Conservation (phyloP, 2,329 filamentous ascomycete genomes). For the Sphaerulina populicola region DNA sequence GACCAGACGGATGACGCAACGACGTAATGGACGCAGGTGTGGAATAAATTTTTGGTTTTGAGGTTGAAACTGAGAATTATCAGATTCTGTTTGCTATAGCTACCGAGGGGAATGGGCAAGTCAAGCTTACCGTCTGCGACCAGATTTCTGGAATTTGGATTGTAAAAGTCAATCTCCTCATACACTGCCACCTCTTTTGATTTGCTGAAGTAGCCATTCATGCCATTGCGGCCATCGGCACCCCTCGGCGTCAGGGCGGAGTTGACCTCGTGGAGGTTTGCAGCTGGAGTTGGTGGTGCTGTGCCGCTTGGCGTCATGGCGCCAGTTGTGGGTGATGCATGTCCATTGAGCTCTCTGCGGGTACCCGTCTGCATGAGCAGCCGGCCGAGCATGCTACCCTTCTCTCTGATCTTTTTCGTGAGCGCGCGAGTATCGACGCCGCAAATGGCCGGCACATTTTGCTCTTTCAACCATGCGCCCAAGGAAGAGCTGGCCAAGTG, state of each 20-base stretch:
- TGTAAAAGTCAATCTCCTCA: slow-evolving; percentile 75
- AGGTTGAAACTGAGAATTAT: slow-evolving; percentile 67
- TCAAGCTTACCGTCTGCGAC: slow-evolving; percentile 75
- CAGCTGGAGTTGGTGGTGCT: slow-evolving; percentile 37
- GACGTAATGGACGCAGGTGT: slow-evolving; percentile 57
- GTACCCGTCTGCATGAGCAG: slow-evolving; percentile 63
- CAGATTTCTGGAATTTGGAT: slow-evolving; percentile 88
- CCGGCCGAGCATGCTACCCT: slow-evolving; percentile 93
- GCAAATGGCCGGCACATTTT: slow-evolving; percentile 87
- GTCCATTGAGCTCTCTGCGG: slow-evolving; percentile 33
- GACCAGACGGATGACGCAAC: slow-evolving; percentile 80
- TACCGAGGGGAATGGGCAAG: slow-evolving; percentile 21
- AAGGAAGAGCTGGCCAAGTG: slow-evolving; percentile 84
- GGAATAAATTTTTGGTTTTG: slow-evolving; percentile 74
- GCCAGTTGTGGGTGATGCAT: slow-evolving; percentile 20
- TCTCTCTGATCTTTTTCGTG: slow-evolving; percentile 86
- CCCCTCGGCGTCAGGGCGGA: slow-evolving; percentile 21
- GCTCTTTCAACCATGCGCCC: slow-evolving; percentile 91
- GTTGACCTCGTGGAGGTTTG: slow-evolving; percentile 26
- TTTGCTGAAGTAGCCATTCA: slow-evolving; percentile 28
- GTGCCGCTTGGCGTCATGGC: slow-evolving; percentile 25
- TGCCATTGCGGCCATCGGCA: slow-evolving; percentile 30
- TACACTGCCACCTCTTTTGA: slow-evolving; percentile 45
- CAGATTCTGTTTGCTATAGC: slow-evolving; percentile 22
- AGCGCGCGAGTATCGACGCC: slow-evolving; percentile 88